Base-by-base conservation (phyloP, 73 alveolate species). In the Paramecium octaurelia region DNA sequence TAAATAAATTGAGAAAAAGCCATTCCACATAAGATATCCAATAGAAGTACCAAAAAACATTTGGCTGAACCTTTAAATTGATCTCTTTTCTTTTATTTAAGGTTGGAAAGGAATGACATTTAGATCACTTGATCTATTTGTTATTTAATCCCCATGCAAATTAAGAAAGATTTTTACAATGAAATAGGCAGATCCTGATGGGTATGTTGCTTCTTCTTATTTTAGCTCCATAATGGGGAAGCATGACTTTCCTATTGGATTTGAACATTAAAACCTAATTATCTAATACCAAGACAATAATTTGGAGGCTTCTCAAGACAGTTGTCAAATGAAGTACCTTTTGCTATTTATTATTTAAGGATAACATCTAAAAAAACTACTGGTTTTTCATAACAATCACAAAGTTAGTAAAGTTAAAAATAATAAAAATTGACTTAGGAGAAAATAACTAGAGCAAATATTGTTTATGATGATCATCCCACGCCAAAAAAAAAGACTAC, bases 51-150 rank as follows among this genome's bases (percentile, higher is more conserved):
- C 91, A 80, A 80, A 46, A 46, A 80, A 80, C 73, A 46, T 80
- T 21, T 80, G 91, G 91, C 20, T 80, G 3, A 80, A 80, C 57
- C 44, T 80, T 18, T 80, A 43, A 24, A 80, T 80, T 7, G 91
- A 80, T 80, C 75, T 80, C 24, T 80, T 44, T 23, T 80, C 91
- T n/a, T 80, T 80, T 23, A 80, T 80, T 24, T 14, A 80, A 31
- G 91, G 76, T 31, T 80, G 91, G 91, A 80, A 48, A 80, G 91
- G 91, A 44, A 31, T 31, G 91, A 80, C 91, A 24, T 80, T 80
- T 44, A 3, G 91, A 20, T 80, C 91, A 0, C 54, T 80, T 21
- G 91, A 80, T 80, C 18, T 44, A 21, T 31, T 80, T 4, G 14
- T 42, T 2, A 1, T 80, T 23, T 42, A 24, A 31, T 59, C 91